Base-by-base conservation (phyloP, 2,329 filamentous ascomycete genomes). In the Pseudodiploospora longispora region DNA sequence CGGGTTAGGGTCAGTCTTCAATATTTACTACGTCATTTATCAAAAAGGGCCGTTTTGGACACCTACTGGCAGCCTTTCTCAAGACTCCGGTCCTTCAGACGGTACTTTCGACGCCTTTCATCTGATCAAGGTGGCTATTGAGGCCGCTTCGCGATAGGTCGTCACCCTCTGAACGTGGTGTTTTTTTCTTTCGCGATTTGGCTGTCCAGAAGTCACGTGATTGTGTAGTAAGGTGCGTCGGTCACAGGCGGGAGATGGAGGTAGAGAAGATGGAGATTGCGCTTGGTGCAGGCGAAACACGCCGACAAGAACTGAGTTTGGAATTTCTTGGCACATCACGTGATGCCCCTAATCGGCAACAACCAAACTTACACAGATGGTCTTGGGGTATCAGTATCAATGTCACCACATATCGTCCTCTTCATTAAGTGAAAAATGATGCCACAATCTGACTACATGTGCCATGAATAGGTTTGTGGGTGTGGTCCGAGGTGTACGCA, bases 151-250 rank as follows among this genome's bases (percentile, higher is more conserved):
- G 49, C 47, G 50, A 53, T 52, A 47, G 47, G 38, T 29, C 38
- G 33, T 47, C 30, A 51, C 52, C 43, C 43, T 41, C 54, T 43
- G 46, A 43, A 41, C 38, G 47, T 54, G 38, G 47, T 55, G 54
- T 55, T 52, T 52, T 49, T 50, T 53, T 48, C 27, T 52, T 41
- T 55, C 49, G 53, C 53, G 49, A 57, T 54, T 52, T 52, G 39
- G 50, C 53, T 56, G 57, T 40, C 42, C 38, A 44, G 38, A 52
- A 52, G 39, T 63, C 61, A 63, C 61, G 61, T 63, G 61, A 62
- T 47, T 27, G 9, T 28, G 10, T 49, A 47, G 38, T 48, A 50
- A 52, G 41, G 47, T 55, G 51, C 43, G 48, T 19, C 33, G 28
- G 39, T 29, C 32, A 34, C 27, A 30, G 39, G 34, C 27, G 30